Evolutionary conservation across 1,139 yeast species (phyloP).

Genomic region (Yamadazyma friedrichii): DNA sequence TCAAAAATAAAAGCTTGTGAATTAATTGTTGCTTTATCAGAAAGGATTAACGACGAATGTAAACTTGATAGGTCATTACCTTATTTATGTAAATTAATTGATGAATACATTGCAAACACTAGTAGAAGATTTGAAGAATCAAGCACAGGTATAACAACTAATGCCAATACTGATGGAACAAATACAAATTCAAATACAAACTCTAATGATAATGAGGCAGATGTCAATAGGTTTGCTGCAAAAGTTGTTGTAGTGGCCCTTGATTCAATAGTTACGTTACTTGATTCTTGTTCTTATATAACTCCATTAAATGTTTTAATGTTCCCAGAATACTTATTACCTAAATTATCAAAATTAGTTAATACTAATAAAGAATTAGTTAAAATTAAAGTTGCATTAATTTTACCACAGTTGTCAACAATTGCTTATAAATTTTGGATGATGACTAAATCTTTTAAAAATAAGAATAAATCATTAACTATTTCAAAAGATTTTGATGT

Average conservation of each 20-base stretch:
- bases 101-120: conserved; percentile 27
- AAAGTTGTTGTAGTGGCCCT: conserved; percentile 63
- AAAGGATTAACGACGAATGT: conserved; percentile 74
- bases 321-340: conserved; percentile 80
- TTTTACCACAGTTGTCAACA: conserved; percentile 68
- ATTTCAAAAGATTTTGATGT: conserved; percentile 7
- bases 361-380: conserved; percentile 35
- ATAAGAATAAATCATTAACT: neutral
- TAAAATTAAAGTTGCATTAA: conserved; percentile 66
- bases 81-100: conserved; percentile 53
- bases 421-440: conserved; percentile 65
- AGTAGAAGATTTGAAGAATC: conserved; percentile 5
- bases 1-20: conserved; percentile 75
- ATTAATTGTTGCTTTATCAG: conserved; percentile 72
- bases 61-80: conserved; percentile 87
- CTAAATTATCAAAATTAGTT: conserved; percentile 53
- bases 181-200: neutral
- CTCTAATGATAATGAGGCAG: neutral
- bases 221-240: conserved; percentile 14
- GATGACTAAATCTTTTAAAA: conserved; percentile 56
- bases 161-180: too few species aligned
- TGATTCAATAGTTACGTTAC: conserved; percentile 57
- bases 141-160: too few species aligned
- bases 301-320: conserved; percentile 74
- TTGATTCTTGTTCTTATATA: conserved; percentile 62